Conservation (phyloP, 768 basidiomycete genomes). For the Lactarius sp. region DNA sequence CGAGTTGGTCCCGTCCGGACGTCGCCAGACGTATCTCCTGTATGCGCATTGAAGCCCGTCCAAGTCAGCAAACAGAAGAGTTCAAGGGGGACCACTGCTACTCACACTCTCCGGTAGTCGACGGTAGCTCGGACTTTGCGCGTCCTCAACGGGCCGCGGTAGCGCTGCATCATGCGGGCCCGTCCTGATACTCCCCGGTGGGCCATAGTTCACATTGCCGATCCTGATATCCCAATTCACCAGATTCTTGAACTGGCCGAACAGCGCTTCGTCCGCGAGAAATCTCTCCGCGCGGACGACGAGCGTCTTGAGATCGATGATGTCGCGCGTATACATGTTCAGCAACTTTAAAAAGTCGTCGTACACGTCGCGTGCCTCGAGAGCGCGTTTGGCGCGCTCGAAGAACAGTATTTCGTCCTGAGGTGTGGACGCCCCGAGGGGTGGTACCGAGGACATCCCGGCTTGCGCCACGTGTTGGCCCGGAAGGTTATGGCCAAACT, state of each 20-base stretch:
- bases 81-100: constrained; percentile 24
- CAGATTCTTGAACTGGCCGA: constrained; percentile 80
- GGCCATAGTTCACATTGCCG: constrained; percentile 59
- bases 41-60: neutral
- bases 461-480: constrained; percentile 22
- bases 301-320: constrained; percentile 81
- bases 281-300: constrained; percentile 78
- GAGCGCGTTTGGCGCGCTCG: constrained; percentile 79
- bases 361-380: constrained; percentile 72
- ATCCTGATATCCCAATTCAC: constrained; percentile 72
- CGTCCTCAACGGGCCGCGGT: constrained; percentile 76
- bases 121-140: constrained; percentile 91
- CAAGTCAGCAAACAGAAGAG: constrained; percentile 12
- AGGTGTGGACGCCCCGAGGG: constrained; percentile 29
- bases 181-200: constrained; percentile 72
- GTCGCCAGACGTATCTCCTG: constrained; percentile 89
- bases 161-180: constrained; percentile 72
- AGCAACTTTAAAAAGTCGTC: constrained; percentile 95
- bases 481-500: constrained; percentile 11
- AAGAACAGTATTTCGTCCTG: constrained; percentile 89
- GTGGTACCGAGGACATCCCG: constrained; percentile 12
- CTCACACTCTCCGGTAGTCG: constrained; percentile 82
- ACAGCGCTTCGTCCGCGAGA: constrained; percentile 74
- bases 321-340: constrained; percentile 84
- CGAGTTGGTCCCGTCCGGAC: constrained; percentile 91